A percentile compares a stretch with the other conserved stretches of the same genome.
Evolutionary conservation across 352 stramenopile genomes (phyloP).

Genomic region (Globisporangium uncinulatum): DNA sequence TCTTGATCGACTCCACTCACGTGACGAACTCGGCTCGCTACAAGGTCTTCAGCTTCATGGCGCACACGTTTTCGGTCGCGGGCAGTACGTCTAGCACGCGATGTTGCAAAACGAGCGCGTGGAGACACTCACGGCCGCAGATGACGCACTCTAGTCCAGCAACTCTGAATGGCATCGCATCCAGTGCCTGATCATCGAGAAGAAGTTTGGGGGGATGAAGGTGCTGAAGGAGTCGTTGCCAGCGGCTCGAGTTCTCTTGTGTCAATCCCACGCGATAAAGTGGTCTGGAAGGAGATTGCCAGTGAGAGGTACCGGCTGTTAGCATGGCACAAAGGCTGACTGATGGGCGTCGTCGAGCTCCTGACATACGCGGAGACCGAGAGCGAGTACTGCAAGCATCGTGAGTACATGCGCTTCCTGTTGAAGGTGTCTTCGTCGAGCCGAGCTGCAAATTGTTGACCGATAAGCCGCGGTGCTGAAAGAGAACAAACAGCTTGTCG

Average conservation of each 20-base stretch:
- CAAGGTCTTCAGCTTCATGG: not conserved
- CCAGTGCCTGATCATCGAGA: slow-evolving; percentile 16
- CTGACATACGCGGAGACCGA: slow-evolving; percentile 14
- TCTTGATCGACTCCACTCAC: not conserved
- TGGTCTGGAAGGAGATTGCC: slow-evolving; percentile 13
- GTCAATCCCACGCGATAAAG: slow-evolving; percentile 24
- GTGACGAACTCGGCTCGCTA: not conserved
- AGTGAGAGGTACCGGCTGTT: slow-evolving; percentile 9
- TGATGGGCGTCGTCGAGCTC: slow-evolving; percentile 6
- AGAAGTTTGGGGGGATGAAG: slow-evolving; percentile 19
- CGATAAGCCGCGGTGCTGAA: not conserved
- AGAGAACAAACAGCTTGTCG: not conserved
- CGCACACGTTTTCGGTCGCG: not conserved
- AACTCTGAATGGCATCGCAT: not conserved
- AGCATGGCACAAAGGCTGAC: slow-evolving; percentile 15
- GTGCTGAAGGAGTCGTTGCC: slow-evolving; percentile 13
- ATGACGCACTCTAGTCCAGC: not conserved
- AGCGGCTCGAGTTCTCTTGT: slow-evolving; percentile 3
- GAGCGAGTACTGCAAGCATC: slow-evolving; percentile 7
- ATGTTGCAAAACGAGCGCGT: not conserved
- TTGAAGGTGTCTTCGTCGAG: not conserved
- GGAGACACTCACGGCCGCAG: not conserved
- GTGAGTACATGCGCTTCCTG: slow-evolving; percentile 8
- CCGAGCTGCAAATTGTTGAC: no score
- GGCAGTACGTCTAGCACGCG: not conserved